phyloP scores from a whole-genome alignment of 768 basidiomycete genomes.

The Auricularia heimuer region DNA sequence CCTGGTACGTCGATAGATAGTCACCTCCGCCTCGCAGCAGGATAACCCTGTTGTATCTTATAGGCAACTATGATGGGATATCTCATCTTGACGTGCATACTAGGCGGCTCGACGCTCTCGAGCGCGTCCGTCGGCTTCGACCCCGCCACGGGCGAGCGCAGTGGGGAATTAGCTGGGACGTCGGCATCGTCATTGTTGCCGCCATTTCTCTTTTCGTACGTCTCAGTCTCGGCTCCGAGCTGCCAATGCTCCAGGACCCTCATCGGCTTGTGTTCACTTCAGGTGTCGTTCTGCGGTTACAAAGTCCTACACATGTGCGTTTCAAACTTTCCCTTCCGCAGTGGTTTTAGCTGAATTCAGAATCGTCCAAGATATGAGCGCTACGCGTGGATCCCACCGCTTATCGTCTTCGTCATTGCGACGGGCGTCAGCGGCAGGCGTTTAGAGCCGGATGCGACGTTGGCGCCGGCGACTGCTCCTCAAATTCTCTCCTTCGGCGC shows the following conservation, averaged over 20 bases:
- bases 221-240: constrained; percentile 10
- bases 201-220: constrained; percentile 52
- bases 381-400: constrained; percentile 65
- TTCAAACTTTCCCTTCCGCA: neutral
- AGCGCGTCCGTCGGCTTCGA: constrained; percentile 35
- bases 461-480: constrained; percentile 43
- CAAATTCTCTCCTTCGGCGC: constrained; percentile 56
- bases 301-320: constrained; percentile 48
- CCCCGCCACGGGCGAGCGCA: neutral
- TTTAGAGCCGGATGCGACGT: constrained; percentile 36
- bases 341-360: neutral
- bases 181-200: constrained; percentile 75
- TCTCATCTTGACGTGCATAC: constrained; percentile 54
- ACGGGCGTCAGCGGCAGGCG: constrained; percentile 68
- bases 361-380: constrained; percentile 52
- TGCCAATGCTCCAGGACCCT: neutral
- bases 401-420: constrained; percentile 63
- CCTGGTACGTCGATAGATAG: neutral
- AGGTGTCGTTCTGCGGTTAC: constrained; percentile 61
- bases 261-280: neutral
- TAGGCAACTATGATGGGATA: constrained; percentile 45
- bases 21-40: neutral
- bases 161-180: constrained; percentile 14
- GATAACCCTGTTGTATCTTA: neutral
- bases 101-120: constrained; percentile 58